phyloP scores from a whole-genome alignment of 345 rosid genomes.

The Triadica sebifera region DNA sequence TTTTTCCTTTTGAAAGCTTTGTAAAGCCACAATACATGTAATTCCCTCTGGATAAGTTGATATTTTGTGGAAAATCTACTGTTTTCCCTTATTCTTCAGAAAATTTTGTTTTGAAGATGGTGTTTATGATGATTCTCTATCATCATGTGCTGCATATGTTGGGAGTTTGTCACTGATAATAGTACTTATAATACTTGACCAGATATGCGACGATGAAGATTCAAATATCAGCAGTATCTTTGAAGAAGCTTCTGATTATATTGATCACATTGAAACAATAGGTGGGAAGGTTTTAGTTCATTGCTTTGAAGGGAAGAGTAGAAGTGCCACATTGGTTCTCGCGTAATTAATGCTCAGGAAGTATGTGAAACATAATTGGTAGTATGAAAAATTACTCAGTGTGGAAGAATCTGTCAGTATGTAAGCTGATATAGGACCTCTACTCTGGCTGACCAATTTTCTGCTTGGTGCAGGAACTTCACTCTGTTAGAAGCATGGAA shows the following conservation, averaged over 20 bases:
- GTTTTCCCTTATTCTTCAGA: background rate
- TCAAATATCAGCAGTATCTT: constrained; percentile 72
- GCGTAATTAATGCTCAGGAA: constrained; percentile 88
- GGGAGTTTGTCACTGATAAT: constrained; percentile 10
- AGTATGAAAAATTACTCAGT: background rate
- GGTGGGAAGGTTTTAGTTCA: constrained; percentile 83
- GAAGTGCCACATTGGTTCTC: constrained; percentile 87
- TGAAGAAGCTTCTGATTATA: constrained; percentile 75
- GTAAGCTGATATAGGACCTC: constrained; percentile 5
- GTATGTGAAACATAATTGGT: constrained; percentile 43
- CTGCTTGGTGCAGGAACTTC: constrained; percentile 49
- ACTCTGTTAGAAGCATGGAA: constrained; percentile 82
- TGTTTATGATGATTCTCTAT: background rate
- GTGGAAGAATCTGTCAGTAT: background rate
- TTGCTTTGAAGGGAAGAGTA: constrained; percentile 98
- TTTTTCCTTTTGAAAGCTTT: background rate
- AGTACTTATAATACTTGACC: constrained; percentile 21
- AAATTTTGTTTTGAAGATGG: background rate
- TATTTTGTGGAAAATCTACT: background rate
- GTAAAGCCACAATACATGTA: background rate
- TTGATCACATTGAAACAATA: constrained; percentile 69
- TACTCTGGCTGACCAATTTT: background rate
- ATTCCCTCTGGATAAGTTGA: background rate
- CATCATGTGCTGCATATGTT: background rate
- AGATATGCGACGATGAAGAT: constrained; percentile 86